Percentiles rank a stretch among this genome's conserved stretches.
Evolutionary conservation across 345 rosid genomes (phyloP).

Genomic region (Populus tremula): DNA sequence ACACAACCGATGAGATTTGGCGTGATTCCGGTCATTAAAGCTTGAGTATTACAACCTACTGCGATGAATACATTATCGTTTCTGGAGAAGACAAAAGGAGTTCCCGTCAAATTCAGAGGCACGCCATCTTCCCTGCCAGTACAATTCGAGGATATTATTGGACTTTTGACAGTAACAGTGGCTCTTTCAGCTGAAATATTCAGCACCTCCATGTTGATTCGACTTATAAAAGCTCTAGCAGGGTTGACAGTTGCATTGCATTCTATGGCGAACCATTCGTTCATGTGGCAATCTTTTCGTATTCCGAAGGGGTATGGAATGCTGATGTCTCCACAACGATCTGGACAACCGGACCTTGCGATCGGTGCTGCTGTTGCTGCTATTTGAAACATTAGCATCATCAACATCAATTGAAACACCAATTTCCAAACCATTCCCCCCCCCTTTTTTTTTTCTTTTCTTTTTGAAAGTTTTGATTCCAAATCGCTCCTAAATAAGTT

Average conservation of each 20-base stretch:
- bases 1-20: not conserved
- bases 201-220: not conserved
- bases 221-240: not conserved
- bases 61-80: not conserved
- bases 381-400: not conserved
- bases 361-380: not conserved
- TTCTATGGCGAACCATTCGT: not conserved
- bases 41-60: conserved; percentile 9
- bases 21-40: not conserved
- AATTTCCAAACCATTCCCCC: not conserved
- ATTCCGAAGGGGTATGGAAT: conserved; percentile 22
- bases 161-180: not conserved
- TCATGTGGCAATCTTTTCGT: not conserved
- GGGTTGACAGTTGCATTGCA: not conserved
- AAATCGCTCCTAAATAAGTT: no score
- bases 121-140: no score
- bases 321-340: conserved; percentile 11
- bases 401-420: not conserved
- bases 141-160: not conserved
- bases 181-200: not conserved
- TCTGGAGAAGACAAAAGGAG: conserved; percentile 2
- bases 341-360: not conserved
- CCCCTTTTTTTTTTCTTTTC: no score
- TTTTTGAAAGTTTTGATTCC: not conserved
- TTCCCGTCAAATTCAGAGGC: not conserved